Conservation (phyloP, 192 early-diverging fungal genomes). For the Cladochytrium replicatum region DNA sequence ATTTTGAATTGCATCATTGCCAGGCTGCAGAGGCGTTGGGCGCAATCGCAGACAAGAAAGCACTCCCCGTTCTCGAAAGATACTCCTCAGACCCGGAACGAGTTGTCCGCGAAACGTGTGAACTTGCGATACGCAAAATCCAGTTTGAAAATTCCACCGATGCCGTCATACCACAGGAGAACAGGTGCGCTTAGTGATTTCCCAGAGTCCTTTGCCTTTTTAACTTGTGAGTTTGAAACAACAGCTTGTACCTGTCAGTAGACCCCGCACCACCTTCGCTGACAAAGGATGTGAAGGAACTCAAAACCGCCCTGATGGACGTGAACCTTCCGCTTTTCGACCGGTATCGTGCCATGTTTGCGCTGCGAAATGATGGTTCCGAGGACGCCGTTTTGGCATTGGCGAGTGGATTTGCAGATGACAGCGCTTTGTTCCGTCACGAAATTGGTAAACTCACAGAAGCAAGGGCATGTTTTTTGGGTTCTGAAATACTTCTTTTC, state of each 20-base stretch:
- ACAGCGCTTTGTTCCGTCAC: conserved; percentile 79
- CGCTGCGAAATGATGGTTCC: conserved; percentile 74
- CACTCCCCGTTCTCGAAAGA: conserved; percentile 60
- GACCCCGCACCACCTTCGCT: conserved; percentile 83
- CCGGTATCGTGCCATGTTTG: conserved; percentile 92
- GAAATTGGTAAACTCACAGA: conserved; percentile 48
- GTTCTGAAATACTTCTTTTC: background rate
- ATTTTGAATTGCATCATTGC: background rate
- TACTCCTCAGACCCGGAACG: conserved; percentile 55
- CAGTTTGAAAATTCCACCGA: conserved; percentile 47
- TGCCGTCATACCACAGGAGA: conserved; percentile 18
- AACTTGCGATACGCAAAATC: conserved; percentile 80
- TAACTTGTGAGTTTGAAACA: no score
- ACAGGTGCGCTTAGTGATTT: background rate
- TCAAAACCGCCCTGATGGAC: conserved; percentile 58
- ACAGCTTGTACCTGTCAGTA: conserved; percentile 58
- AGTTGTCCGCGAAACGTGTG: conserved; percentile 81
- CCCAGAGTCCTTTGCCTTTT: no score
- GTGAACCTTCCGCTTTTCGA: conserved; percentile 69
- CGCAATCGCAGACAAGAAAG: conserved; percentile 68
- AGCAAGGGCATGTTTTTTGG: background rate
- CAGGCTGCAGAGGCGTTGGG: conserved; percentile 91
- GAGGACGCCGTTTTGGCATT: conserved; percentile 52
- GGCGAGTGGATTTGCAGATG: conserved; percentile 72
- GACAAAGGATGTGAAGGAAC: conserved; percentile 45